phyloP scores from a whole-genome alignment of 2,329 filamentous ascomycete species.

The Ophiostoma triangulosporum region DNA sequence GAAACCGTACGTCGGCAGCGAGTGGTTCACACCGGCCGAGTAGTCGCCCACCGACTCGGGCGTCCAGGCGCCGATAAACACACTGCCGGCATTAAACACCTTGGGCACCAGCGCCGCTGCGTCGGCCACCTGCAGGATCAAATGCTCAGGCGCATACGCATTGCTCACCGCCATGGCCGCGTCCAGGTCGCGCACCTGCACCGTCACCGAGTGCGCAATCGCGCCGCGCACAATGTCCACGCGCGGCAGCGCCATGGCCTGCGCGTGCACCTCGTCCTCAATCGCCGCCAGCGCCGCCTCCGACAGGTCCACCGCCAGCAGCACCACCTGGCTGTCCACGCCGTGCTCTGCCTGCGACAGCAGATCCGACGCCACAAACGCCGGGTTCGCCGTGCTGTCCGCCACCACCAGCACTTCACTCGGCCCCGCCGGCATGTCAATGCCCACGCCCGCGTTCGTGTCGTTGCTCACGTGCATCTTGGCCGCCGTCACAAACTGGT shows the following conservation, averaged over 20 bases:
- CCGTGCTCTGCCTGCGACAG: slow-evolving; percentile 92
- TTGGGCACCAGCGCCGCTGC: slow-evolving; percentile 60
- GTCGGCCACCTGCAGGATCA: slow-evolving; percentile 79
- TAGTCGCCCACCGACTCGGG: slow-evolving; percentile 97
- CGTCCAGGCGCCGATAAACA: slow-evolving; percentile 93
- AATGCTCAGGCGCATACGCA: slow-evolving; percentile 86
- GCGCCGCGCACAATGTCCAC: slow-evolving; percentile 87
- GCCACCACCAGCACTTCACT: slow-evolving; percentile 95
- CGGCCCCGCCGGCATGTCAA: slow-evolving; percentile 96
- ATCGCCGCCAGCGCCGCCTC: slow-evolving; percentile 66
- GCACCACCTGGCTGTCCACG: slow-evolving; percentile 86
- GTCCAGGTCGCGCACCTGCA: slow-evolving; percentile 55
- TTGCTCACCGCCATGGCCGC: slow-evolving; percentile 80
- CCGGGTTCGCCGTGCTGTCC: slow-evolving; percentile 75
- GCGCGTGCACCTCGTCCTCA: slow-evolving; percentile 78
- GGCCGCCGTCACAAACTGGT: slow-evolving; percentile 95
- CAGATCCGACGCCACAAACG: slow-evolving; percentile 89
- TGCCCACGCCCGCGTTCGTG: slow-evolving; percentile 85
- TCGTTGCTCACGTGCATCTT: slow-evolving; percentile 99
- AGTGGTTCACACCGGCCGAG: slow-evolving; percentile 95
- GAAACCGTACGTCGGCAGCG: slow-evolving; percentile 90
- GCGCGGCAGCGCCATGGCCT: slow-evolving; percentile 75
- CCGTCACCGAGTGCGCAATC: slow-evolving; percentile 76
- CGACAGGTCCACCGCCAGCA: slow-evolving; percentile 69
- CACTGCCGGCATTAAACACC: slow-evolving; percentile 87